Percentiles rank a stretch among this genome's conserved stretches.
Evolutionary conservation across 2,329 filamentous ascomycete genomes (phyloP).

Genomic region (Scedosporium minutisporum): DNA sequence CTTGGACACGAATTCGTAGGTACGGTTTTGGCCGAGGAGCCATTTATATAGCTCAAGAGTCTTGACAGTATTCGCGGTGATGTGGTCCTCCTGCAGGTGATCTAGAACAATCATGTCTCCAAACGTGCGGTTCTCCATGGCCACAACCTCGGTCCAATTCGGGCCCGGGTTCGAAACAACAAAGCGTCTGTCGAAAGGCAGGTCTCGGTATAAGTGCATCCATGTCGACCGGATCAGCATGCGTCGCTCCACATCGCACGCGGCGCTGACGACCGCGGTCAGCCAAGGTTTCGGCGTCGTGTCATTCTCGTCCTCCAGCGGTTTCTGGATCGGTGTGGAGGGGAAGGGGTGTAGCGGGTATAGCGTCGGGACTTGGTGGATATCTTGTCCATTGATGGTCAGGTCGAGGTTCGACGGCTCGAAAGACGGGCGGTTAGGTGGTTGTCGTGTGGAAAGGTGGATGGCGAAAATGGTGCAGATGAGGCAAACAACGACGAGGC

Average conservation of each 20-base stretch:
- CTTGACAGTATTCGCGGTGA: conserved; percentile 23
- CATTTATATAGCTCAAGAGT: conserved; percentile 23
- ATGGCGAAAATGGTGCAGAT: too few species aligned
- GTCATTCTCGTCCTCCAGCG: neutral
- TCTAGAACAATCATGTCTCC: conserved; percentile 24
- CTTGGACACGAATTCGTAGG: conserved; percentile 22
- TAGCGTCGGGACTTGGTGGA: neutral
- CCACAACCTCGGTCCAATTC: conserved; percentile 16
- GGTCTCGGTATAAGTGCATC: conserved; percentile 20
- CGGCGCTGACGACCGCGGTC: conserved; percentile 19
- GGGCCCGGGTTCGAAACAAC: conserved; percentile 21
- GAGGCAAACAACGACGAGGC: too few species aligned
- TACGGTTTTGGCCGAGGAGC: conserved; percentile 13
- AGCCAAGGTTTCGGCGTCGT: conserved; percentile 16
- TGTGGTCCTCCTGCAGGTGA: conserved; percentile 19
- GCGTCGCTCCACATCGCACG: conserved; percentile 17
- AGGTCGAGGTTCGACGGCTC: neutral
- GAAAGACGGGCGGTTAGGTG: neutral
- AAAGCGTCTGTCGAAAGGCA: conserved; percentile 20
- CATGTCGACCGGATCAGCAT: conserved; percentile 22
- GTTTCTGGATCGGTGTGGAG: conserved; percentile 13
- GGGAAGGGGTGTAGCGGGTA: conserved; percentile 16
- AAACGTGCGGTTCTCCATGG: conserved; percentile 21
- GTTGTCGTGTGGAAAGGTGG: neutral
- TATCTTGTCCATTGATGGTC: neutral